A percentile compares a stretch with the other conserved stretches of the same genome.
These are phyloP conservation scores for Saitozyma podzolica DNA, from an alignment of 768 basidiomycete species.

Conservation along the genomic window DNA sequence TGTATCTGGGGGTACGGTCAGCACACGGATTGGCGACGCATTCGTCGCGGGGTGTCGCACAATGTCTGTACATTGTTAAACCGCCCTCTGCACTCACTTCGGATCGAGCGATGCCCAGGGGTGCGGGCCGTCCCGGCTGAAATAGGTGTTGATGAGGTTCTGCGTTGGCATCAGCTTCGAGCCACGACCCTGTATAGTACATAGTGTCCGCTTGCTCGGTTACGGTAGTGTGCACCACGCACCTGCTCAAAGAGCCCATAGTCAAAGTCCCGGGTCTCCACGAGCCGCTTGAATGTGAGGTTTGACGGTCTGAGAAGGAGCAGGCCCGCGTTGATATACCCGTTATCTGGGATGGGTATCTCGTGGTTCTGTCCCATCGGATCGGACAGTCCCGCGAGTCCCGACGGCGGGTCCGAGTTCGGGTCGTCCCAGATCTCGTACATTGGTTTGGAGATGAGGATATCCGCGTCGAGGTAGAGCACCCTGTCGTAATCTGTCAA, in stretches of 20 bases:
- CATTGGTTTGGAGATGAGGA: slow-evolving; percentile 14
- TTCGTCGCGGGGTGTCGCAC: too few relatives aligned
- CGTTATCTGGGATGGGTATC: background rate
- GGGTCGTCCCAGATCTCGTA: slow-evolving; percentile 24
- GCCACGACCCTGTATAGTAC: too few relatives aligned
- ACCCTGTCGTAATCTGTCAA: slow-evolving; percentile 22
- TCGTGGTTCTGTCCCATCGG: background rate
- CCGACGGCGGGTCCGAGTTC: slow-evolving; percentile 1
- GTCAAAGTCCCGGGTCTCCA: slow-evolving; percentile 1
- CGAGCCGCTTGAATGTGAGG: background rate
- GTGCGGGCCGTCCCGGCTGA: slow-evolving; percentile 1
- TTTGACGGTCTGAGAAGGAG: background rate
- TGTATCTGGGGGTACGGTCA: too few relatives aligned
- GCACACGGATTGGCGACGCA: too few relatives aligned
- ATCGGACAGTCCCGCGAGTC: slow-evolving; percentile 6
- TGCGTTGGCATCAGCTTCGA: too few relatives aligned
- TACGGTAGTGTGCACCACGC: too few relatives aligned
- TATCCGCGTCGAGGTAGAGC: slow-evolving; percentile 21
- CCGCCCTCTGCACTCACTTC: background rate
- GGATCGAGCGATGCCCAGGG: slow-evolving; percentile 5
- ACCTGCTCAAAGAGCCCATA: too few relatives aligned
- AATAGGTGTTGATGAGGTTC: slow-evolving; percentile 2
- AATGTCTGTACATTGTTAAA: background rate
- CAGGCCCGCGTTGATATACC: background rate
- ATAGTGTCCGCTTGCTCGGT: too few relatives aligned